These are phyloP conservation scores for Clavariopsis aquatica DNA, from an alignment of 495 filamentous ascomycete genomes.

Conservation along the genomic window DNA sequence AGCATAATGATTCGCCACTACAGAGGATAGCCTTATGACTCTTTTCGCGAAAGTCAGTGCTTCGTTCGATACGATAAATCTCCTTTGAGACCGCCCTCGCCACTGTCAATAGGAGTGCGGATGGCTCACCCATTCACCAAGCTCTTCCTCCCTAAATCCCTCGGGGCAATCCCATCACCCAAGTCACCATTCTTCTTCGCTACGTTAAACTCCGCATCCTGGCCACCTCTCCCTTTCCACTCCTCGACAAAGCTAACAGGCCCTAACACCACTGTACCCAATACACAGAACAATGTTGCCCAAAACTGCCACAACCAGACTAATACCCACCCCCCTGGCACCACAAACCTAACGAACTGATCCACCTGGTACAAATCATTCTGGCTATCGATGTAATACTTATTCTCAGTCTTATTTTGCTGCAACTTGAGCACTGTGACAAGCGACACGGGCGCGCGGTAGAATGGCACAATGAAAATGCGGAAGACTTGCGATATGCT, in stretches of 20 bases:
- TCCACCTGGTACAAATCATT: conserved; percentile 82
- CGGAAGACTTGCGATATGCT: conserved; percentile 70
- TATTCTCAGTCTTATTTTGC: conserved; percentile 38
- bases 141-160: conserved; percentile 12
- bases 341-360: conserved; percentile 70
- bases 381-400: conserved; percentile 71
- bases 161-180: neutral
- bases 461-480: conserved; percentile 74
- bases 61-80: no score
- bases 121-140: neutral
- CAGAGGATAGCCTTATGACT: no score
- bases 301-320: conserved; percentile 62
- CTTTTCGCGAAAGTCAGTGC: no score
- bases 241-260: conserved; percentile 46
- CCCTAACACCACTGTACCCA: conserved; percentile 56
- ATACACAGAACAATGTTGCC: conserved; percentile 62
- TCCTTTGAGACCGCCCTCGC: no score
- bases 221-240: neutral
- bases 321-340: conserved; percentile 50
- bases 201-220: neutral
- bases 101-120: no score
- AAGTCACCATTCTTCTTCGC: neutral
- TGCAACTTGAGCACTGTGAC: conserved; percentile 71
- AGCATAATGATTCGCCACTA: no score
- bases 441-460: conserved; percentile 65